A percentile compares a stretch with the other conserved stretches of the same genome.
Evolutionary conservation across 2,329 filamentous ascomycete species (phyloP).

Genomic region (Chaetoscypha palmicola): DNA sequence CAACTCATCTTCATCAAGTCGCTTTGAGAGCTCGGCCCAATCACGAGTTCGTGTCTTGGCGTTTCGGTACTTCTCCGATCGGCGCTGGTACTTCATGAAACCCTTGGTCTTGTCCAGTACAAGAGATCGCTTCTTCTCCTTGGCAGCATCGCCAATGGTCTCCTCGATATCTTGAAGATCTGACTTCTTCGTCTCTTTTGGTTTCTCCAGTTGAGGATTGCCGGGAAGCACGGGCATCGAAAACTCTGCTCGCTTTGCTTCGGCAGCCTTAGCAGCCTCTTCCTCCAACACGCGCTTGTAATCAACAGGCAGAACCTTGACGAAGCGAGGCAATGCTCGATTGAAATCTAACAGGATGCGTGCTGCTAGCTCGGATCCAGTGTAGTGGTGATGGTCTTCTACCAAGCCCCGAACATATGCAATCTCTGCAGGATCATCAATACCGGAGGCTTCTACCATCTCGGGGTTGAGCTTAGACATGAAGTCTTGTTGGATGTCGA

Average conservation of each 20-base stretch:
- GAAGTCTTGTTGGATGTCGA: constrained; percentile 87
- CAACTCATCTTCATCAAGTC: constrained; percentile 86
- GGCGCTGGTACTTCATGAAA: constrained; percentile 95
- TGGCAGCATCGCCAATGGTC: constrained; percentile 73
- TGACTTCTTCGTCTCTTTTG: constrained; percentile 58
- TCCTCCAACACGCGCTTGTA: constrained; percentile 91
- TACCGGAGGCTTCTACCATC: constrained; percentile 84
- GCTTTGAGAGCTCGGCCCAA: constrained; percentile 84
- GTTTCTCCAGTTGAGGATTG: constrained; percentile 46
- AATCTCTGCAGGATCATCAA: constrained; percentile 83
- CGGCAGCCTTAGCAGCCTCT: constrained; percentile 76
- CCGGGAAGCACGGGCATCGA: constrained; percentile 71
- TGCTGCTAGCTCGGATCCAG: constrained; percentile 87
- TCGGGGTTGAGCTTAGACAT: constrained; percentile 90
- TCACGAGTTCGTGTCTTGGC: constrained; percentile 80
- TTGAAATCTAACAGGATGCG: constrained; percentile 94
- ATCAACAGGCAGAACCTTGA: constrained; percentile 90
- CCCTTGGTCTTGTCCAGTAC: constrained; percentile 96
- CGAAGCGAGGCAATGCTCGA: constrained; percentile 78
- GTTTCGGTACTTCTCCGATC: constrained; percentile 86
- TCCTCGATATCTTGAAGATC: constrained; percentile 79
- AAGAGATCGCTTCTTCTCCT: constrained; percentile 82
- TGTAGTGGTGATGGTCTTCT: constrained; percentile 97
- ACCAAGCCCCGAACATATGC: constrained; percentile 85
- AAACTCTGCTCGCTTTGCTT: constrained; percentile 78